Evolutionary conservation across 2,329 filamentous ascomycete species (phyloP), one percentile per base, ranked within the genome.

Genomic region (Simplicillium sp.): DNA sequence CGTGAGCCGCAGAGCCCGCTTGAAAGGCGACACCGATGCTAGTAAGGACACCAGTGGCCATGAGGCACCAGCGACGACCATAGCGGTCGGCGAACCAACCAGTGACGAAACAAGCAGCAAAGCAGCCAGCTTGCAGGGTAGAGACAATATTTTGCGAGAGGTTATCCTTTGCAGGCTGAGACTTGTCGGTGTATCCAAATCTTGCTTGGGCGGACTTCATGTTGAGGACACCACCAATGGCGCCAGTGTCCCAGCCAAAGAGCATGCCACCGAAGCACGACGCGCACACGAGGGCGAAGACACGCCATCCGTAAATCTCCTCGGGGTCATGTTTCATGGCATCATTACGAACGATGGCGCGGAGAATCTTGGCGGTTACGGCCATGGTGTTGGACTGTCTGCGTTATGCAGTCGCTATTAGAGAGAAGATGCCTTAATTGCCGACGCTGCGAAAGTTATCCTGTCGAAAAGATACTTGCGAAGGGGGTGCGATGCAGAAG

Each of bases 231-330:
- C 81, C 81, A 31, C 80, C 77, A 46, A 84, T 83, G 47, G 80
- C 80, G 40, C 80, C 80, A 20, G 77, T 81, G 52, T 68, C 65
- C 65, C 65, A 68, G 34, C 66, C 66, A 38, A 68, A 68, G 20
- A 68, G 55, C 65, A 69, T 68, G 38, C 81, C 82, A 45, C 82
- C 82, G 44, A 83, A 85, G 59, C 80, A 84, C 33, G 77, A 67
- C 34, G 77, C 78, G 54, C 69, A 77, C 37, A 77, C 78, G 48
- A 83, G 66, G 42, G 70, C 70, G 47, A 81, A 76, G 20, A 82
- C 77, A 42, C 80, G 72, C 80, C 80, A 84, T 53, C 79, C 78
- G 60, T 84, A 84, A 44, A 84, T 78, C 55, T 82, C 73, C 15
- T 70, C 66, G 14, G 81, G 81, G 45, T 85, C 81, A 29, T 64